phyloP scores from a whole-genome alignment of 2,329 filamentous ascomycete genomes.

The Zymoseptoria pseudotritici region DNA sequence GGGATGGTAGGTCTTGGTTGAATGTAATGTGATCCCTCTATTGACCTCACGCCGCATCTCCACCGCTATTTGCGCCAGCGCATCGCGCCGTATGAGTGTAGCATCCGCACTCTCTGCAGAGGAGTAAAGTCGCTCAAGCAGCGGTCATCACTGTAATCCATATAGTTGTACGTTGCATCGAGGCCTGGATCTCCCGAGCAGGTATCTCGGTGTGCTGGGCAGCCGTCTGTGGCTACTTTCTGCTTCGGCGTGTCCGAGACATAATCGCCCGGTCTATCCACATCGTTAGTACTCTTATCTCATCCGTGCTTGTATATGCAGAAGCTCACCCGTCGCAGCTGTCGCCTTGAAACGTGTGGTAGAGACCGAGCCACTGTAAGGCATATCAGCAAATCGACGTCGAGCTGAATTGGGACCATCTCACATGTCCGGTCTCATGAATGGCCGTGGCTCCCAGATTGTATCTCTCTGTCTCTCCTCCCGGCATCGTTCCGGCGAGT shows the following conservation, averaged over 20 bases:
- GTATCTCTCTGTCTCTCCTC: slow-evolving; percentile 39
- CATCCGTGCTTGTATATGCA: neutral
- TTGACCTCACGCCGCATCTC: neutral
- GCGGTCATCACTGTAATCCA: slow-evolving; percentile 30
- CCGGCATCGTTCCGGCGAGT: slow-evolving; percentile 45
- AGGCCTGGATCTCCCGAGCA: slow-evolving; percentile 37
- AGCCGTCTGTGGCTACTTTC: slow-evolving; percentile 40
- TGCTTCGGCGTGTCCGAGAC: slow-evolving; percentile 35
- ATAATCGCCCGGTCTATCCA: slow-evolving; percentile 31
- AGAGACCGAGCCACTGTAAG: slow-evolving; percentile 34
- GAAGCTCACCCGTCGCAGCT: slow-evolving; percentile 26
- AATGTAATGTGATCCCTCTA: neutral
- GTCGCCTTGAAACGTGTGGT: slow-evolving; percentile 36
- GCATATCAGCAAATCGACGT: neutral
- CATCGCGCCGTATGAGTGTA: slow-evolving; percentile 5
- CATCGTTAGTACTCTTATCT: neutral
- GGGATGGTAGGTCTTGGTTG: neutral
- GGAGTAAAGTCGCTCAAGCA: slow-evolving; percentile 4
- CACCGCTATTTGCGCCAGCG: neutral
- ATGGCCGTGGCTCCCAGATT: slow-evolving; percentile 34
- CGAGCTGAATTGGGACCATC: slow-evolving; percentile 4
- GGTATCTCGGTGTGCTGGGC: slow-evolving; percentile 41
- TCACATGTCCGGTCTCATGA: slow-evolving; percentile 30
- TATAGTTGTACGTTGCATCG: slow-evolving; percentile 48
- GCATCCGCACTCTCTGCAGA: slow-evolving; percentile 5